Base-by-base conservation (phyloP, 495 filamentous ascomycete genomes). In the Astrothelium macrocarpum region DNA sequence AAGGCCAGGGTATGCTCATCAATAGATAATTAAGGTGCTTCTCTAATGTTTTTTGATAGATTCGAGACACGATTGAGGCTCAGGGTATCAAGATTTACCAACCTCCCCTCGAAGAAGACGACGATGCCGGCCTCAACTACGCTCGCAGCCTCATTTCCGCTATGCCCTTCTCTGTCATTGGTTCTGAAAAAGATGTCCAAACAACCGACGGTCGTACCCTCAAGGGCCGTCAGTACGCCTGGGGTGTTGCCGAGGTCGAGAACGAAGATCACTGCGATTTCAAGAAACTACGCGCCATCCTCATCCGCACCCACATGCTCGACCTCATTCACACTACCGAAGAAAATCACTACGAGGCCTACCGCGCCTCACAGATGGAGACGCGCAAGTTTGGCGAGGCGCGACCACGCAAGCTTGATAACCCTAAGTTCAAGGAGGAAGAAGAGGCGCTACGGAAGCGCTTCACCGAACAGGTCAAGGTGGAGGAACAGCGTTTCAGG, bases 251-350 rank as follows among this genome's bases (percentile, higher is more conserved):
- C 62, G 94, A 98, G 76, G 94, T 98, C 60, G 94, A 98, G 84
- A 97, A 98, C 76, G 94, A 98, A 76, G 94, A 97, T 66, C 94
- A 98, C 85, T 98, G 94, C 78, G 94, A 98, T 79, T 98, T 98
- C 80, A 98, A 98, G 88, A 98, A 98, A 81, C 88, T 98, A 65
- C 92, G 94, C 68, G 95, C 91, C 23, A 97, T 97, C 71, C 82
- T 98, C 66, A 97, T 98, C 81, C 91, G 94, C 72, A 98, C 95
- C n/a, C 94, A 98, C 81, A 98, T 98, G 94, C 86, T 98, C 65
- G 94, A 98, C 72, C 87, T 98, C 53, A 98, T 98, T 76, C 95
- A 97, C 84, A 98, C 94, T 59, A 97, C 94, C 64, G 94, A 98
- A 79, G 94, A 98, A 80, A 85, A 88, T 68, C 94, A 98, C 82